These are phyloP conservation scores for Hanseniaspora lachancei DNA, from an alignment of 805 yeast genomes.

Conservation along the genomic window DNA sequence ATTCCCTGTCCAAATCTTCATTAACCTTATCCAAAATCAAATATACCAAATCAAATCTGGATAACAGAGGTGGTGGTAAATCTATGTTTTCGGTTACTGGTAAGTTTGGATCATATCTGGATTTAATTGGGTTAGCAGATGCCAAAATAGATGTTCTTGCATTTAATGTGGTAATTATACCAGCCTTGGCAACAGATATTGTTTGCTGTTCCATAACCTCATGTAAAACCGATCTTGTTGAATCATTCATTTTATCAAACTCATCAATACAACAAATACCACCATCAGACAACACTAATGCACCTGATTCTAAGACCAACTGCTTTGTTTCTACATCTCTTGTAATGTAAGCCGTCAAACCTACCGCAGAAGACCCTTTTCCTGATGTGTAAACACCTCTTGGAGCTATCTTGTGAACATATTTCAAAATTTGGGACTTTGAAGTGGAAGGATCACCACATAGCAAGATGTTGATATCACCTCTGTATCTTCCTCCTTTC, in stretches of 20 bases:
- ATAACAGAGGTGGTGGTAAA: conserved; percentile 86
- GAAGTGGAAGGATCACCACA: conserved; percentile 99
- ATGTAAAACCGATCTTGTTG: conserved; percentile 87
- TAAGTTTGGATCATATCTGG: conserved; percentile 84
- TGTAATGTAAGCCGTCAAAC: conserved; percentile 92
- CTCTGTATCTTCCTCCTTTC: conserved; percentile 91
- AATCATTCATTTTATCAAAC: conserved; percentile 92
- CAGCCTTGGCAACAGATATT: conserved; percentile 95
- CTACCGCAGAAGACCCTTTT: conserved; percentile 97
- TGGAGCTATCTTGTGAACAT: conserved; percentile 95
- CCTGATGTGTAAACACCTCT: conserved; percentile 97
- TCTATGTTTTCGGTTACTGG: conserved; percentile 94
- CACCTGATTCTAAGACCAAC: conserved; percentile 88
- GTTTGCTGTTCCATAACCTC: conserved; percentile 99
- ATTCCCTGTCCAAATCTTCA: conserved; percentile 64
- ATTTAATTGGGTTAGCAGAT: conserved; percentile 92
- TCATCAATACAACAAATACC: conserved; percentile 99
- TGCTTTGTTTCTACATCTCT: conserved; percentile 89
- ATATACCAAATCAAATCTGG: conserved; percentile 90
- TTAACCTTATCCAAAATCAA: conserved; percentile 86
- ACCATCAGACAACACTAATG: conserved; percentile 89
- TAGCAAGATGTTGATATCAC: conserved; percentile 78
- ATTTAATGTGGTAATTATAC: conserved; percentile 89
- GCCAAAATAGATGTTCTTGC: conserved; percentile 94
- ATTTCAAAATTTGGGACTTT: conserved; percentile 84